phyloP scores from a whole-genome alignment of 495 filamentous ascomycete species.

The Rostrohypoxylon terebratum region DNA sequence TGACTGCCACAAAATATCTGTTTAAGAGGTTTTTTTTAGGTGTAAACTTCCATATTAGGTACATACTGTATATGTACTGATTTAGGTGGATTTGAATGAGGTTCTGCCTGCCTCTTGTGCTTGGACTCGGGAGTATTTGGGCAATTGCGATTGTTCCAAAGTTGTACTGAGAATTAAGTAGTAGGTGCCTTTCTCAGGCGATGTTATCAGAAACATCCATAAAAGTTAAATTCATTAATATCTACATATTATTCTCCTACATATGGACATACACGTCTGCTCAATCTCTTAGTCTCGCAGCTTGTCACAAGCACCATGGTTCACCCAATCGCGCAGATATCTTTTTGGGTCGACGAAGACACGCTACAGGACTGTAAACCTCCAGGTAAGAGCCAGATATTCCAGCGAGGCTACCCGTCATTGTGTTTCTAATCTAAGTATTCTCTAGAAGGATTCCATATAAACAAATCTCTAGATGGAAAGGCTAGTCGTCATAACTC shows the following conservation, averaged over 20 bases:
- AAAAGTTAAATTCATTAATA: background rate
- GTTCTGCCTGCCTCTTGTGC: background rate
- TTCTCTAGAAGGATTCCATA: slow-evolving; percentile 9
- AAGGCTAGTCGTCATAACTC: slow-evolving; percentile 27
- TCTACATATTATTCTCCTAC: background rate
- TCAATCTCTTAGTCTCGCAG: background rate
- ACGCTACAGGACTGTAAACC: slow-evolving; percentile 2
- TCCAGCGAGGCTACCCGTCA: background rate
- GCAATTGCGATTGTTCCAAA: background rate
- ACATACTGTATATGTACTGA: background rate
- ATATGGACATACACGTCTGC: background rate
- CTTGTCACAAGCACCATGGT: slow-evolving; percentile 7
- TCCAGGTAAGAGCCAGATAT: slow-evolving; percentile 33
- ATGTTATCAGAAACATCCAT: background rate
- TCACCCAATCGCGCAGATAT: slow-evolving; percentile 39
- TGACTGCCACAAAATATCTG: background rate
- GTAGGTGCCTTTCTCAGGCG: too few species aligned
- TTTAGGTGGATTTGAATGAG: background rate
- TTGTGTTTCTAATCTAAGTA: slow-evolving; percentile 5
- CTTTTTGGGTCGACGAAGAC: slow-evolving; percentile 34
- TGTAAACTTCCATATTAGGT: background rate
- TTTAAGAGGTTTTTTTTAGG: background rate
- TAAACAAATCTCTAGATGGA: slow-evolving; percentile 5
- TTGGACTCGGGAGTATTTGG: background rate
- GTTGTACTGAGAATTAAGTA: background rate